A percentile compares a stretch with the other conserved stretches of the same genome.
phyloP scores from a whole-genome alignment of 2,329 filamentous ascomycete species.

The Moelleriella libera region DNA sequence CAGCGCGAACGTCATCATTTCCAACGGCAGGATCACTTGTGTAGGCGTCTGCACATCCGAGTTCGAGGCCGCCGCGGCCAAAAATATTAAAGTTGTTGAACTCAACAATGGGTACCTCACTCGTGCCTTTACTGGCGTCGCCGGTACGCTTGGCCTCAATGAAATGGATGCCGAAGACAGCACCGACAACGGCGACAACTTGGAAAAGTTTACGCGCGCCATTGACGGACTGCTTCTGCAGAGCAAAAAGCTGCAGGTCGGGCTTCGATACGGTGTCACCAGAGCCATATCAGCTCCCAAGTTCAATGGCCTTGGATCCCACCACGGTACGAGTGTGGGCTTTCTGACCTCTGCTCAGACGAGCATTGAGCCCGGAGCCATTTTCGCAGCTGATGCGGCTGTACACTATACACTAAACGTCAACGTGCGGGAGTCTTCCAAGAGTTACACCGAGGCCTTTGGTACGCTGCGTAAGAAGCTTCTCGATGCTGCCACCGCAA shows the following conservation, averaged over 20 bases:
- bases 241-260: slow-evolving; percentile 39
- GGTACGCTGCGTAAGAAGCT: slow-evolving; percentile 38
- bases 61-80: slow-evolving; percentile 19
- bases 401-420: slow-evolving; percentile 44
- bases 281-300: slow-evolving; percentile 42
- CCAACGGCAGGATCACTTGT: slow-evolving; percentile 39
- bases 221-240: slow-evolving; percentile 41
- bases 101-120: slow-evolving; percentile 48
- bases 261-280: slow-evolving; percentile 42
- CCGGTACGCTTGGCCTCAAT: slow-evolving; percentile 44
- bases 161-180: slow-evolving; percentile 45
- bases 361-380: slow-evolving; percentile 29
- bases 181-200: slow-evolving; percentile 35
- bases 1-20: slow-evolving; percentile 34
- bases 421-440: slow-evolving; percentile 18
- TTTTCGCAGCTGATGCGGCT: slow-evolving; percentile 39
- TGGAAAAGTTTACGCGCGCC: slow-evolving; percentile 38
- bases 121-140: slow-evolving; percentile 45
- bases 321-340: slow-evolving; percentile 44
- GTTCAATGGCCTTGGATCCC: slow-evolving; percentile 24
- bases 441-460: slow-evolving; percentile 39
- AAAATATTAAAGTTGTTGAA: slow-evolving; percentile 23
- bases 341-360: slow-evolving; percentile 37
- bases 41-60: slow-evolving; percentile 36
- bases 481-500: slow-evolving; percentile 29